A percentile compares a stretch with the other conserved stretches of the same genome.
phyloP scores from a whole-genome alignment of 139 green algal species.

The Tetratostichococcus sp. region DNA sequence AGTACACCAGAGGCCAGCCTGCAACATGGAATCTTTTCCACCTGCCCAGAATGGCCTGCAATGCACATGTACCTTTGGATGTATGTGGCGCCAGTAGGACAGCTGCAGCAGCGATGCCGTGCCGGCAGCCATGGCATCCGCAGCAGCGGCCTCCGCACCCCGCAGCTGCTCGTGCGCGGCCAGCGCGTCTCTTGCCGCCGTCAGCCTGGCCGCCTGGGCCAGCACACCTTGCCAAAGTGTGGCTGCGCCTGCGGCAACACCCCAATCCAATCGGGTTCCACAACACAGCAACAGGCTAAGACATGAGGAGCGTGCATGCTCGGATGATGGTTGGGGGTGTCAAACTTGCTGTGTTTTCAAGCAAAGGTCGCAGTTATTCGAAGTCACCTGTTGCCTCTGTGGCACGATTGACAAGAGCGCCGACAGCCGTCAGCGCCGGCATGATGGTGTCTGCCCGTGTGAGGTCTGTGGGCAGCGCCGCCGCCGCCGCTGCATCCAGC shows the following conservation, averaged over 20 bases:
- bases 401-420: background rate
- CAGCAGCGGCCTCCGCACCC: slow-evolving; percentile 8
- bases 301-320: no score
- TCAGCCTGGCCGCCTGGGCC: slow-evolving; percentile 4
- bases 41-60: no score
- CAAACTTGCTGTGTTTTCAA: no score
- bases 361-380: no score
- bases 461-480: background rate
- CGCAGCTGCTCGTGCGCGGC: slow-evolving; percentile 19
- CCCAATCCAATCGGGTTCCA: no score
- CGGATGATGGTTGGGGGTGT: no score
- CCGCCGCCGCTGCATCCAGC: background rate
- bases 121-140: slow-evolving; percentile 9
- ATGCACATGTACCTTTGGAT: slow-evolving; percentile 29
- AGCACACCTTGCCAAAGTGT: background rate
- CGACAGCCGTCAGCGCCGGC: slow-evolving; percentile 1
- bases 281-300: no score
- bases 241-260: no score
- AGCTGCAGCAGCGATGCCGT: slow-evolving; percentile 40
- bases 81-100: slow-evolving; percentile 46
- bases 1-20: no score
- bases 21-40: no score
- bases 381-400: no score
- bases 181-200: slow-evolving; percentile 7
- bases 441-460: background rate